Conservation (phyloP, 345 rosid species). For the Nasturtium officinale region DNA sequence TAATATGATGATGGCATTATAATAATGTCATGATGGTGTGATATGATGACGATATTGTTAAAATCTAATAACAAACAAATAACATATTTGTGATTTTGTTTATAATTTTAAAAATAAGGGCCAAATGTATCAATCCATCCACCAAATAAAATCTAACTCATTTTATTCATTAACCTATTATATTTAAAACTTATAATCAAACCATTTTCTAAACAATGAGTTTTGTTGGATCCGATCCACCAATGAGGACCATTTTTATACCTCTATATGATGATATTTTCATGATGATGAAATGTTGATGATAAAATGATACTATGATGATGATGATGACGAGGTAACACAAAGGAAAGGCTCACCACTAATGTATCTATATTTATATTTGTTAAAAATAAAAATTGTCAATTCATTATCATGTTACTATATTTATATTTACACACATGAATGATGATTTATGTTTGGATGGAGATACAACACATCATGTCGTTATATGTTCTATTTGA, state of each 20-base stretch:
- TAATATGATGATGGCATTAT: neutral
- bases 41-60: too few species aligned
- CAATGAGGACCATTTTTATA: too few species aligned
- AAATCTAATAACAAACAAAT: neutral
- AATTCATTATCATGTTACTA: too few species aligned
- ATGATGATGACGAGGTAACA: neutral
- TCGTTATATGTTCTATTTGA: neutral
- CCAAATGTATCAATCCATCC: neutral
- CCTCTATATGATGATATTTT: too few species aligned
- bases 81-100: neutral
- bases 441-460: neutral
- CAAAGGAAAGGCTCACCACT: neutral
- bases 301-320: too few species aligned
- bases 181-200: too few species aligned
- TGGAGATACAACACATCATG: neutral
- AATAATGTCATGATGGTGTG: neutral
- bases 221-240: neutral
- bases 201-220: neutral
- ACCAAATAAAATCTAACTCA: too few species aligned
- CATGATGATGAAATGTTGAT: neutral
- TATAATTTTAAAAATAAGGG: too few species aligned
- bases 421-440: neutral
- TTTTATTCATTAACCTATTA: neutral
- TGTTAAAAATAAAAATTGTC: neutral
- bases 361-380: neutral